A percentile compares a stretch with the other conserved stretches of the same genome.
These are phyloP conservation scores for Pseudogymnoascus sp. DNA, from an alignment of 2,329 filamentous ascomycete genomes.

Conservation along the genomic window DNA sequence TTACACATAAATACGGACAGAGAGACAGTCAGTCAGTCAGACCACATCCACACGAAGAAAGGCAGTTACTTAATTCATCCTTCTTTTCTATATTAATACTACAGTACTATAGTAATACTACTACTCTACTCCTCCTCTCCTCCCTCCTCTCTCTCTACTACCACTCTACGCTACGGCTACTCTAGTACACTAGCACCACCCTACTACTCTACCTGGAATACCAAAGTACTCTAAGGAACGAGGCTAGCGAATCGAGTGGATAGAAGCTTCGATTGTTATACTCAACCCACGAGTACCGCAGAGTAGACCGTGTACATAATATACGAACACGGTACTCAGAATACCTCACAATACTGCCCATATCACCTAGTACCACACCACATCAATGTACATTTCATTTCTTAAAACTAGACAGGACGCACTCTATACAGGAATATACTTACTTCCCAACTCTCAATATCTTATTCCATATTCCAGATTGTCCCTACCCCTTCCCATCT, in stretches of 20 bases:
- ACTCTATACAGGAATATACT: not conserved
- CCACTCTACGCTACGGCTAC: not conserved
- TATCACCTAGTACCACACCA: not conserved
- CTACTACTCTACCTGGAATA: not conserved
- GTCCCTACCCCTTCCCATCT: slow-evolving; percentile 1
- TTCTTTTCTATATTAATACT: not conserved
- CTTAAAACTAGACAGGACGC: not conserved
- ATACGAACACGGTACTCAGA: too few relatives aligned
- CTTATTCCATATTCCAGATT: not conserved
- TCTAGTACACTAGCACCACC: not conserved
- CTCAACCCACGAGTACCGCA: not conserved
- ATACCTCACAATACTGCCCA: too few relatives aligned
- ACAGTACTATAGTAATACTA: not conserved
- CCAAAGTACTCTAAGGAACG: not conserved
- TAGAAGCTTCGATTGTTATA: slow-evolving; percentile 5
- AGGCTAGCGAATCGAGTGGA: slow-evolving; percentile 3
- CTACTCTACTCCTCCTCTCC: not conserved
- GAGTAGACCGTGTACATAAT: not conserved
- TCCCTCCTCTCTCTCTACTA: not conserved
- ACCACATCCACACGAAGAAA: too few relatives aligned
- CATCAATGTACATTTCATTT: not conserved
- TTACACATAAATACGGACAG: too few relatives aligned
- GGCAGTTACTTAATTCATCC: too few relatives aligned
- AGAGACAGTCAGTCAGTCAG: too few relatives aligned
- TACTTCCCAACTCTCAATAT: not conserved